Evolutionary conservation across 2,329 filamentous ascomycete species (phyloP).

Genomic region (Fusarium cyanostomum): DNA sequence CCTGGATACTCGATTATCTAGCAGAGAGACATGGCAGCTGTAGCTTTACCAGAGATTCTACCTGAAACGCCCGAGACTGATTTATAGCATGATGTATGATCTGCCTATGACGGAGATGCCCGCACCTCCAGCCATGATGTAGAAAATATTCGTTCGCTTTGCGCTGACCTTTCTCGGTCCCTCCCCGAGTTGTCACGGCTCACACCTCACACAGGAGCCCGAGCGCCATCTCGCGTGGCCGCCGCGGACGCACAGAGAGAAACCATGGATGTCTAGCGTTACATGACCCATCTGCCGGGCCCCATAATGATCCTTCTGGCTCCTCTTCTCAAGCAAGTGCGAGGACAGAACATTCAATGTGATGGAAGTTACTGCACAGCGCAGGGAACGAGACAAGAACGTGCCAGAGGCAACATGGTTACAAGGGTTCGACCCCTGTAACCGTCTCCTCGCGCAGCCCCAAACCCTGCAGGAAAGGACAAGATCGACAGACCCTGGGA

Average conservation of each 20-base stretch:
- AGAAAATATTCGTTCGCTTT: not conserved
- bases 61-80: not conserved
- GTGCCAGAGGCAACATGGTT: not conserved
- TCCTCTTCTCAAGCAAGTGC: not conserved
- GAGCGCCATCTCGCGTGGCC: conserved; percentile 44
- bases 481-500: conserved; percentile 31
- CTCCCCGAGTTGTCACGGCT: conserved; percentile 16
- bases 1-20: not conserved
- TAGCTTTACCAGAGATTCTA: not conserved
- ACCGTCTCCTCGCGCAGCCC: conserved; percentile 5
- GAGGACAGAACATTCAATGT: not conserved
- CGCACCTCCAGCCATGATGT: not conserved
- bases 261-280: conserved; percentile 31
- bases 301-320: conserved; percentile 12
- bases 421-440: conserved; percentile 22
- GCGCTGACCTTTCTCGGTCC: not conserved
- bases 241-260: conserved; percentile 34
- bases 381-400: not conserved
- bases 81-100: not conserved
- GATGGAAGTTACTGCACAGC: not conserved
- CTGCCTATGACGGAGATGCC: conserved; percentile 1
- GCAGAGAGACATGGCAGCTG: not conserved
- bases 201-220: conserved; percentile 33
- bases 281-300: conserved; percentile 39
- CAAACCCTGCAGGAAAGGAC: conserved; percentile 16